Conservation (phyloP, 495 filamentous ascomycete species). For the Polyplosphaeria fusca region DNA sequence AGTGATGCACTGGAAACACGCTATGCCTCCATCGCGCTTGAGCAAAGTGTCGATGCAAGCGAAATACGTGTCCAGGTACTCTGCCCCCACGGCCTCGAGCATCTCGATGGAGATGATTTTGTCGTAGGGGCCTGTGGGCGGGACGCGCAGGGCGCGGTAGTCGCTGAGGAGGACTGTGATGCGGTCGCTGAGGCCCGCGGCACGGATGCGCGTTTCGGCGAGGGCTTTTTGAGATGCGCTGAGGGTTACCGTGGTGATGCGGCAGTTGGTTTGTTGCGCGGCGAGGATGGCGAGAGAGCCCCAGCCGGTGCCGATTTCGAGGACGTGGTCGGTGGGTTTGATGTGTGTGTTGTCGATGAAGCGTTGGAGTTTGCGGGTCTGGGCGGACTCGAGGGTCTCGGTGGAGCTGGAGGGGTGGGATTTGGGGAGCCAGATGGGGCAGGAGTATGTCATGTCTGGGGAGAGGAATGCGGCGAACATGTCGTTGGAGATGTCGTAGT, state of each 20-base stretch:
- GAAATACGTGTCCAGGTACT: slow-evolving; percentile 58
- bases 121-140: slow-evolving; percentile 54
- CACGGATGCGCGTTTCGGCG: slow-evolving; percentile 56
- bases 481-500: slow-evolving; percentile 72
- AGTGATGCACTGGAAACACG: slow-evolving; percentile 72
- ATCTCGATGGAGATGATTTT: slow-evolving; percentile 72
- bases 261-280: slow-evolving; percentile 57
- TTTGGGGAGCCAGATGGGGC: slow-evolving; percentile 60
- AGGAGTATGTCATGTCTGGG: slow-evolving; percentile 72
- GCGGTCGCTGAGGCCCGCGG: slow-evolving; percentile 49
- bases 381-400: slow-evolving; percentile 61
- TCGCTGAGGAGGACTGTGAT: slow-evolving; percentile 60
- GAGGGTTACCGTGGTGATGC: slow-evolving; percentile 61
- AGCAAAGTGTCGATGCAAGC: slow-evolving; percentile 53
- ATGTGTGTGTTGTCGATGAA: slow-evolving; percentile 61
- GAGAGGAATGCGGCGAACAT: slow-evolving; percentile 73
- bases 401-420: slow-evolving; percentile 37
- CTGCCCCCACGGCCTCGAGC: slow-evolving; percentile 67
- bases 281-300: slow-evolving; percentile 64
- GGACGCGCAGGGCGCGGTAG: slow-evolving; percentile 56
- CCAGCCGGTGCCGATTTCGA: slow-evolving; percentile 71
- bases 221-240: slow-evolving; percentile 59
- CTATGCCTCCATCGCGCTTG: slow-evolving; percentile 61
- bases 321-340: slow-evolving; percentile 59
- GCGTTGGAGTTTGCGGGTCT: slow-evolving; percentile 60